Evolutionary conservation across 148 eudicot species (phyloP).

Genomic region (Camellia sinensis): DNA sequence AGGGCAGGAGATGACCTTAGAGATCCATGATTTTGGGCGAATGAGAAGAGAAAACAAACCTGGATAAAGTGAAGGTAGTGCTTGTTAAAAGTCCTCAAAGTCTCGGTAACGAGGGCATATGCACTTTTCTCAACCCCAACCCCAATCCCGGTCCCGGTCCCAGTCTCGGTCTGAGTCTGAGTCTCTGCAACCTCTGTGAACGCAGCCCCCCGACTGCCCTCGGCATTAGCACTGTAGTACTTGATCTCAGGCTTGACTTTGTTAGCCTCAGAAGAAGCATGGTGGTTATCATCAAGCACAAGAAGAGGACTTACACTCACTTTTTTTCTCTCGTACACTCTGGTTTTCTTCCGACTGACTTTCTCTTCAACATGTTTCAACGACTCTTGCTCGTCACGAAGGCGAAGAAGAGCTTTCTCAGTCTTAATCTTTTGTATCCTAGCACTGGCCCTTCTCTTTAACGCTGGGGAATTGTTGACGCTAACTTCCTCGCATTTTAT

Average conservation of each 20-base stretch:
- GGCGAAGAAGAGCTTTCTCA: constrained; percentile 9
- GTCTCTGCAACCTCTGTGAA: constrained; percentile 18
- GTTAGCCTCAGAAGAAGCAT: constrained; percentile 14
- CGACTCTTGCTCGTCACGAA: constrained; percentile 20
- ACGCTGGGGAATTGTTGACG: not conserved
- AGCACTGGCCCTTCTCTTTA: constrained; percentile 27
- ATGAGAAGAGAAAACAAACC: constrained; percentile 27
- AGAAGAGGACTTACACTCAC: not conserved
- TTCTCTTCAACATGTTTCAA: not conserved
- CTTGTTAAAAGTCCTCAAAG: constrained; percentile 55
- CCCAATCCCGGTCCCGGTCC: not conserved
- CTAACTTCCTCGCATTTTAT: constrained; percentile 1
- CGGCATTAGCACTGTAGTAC: not conserved
- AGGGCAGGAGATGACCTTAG: not conserved
- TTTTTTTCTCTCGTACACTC: constrained; percentile 10
- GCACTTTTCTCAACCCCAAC: constrained; percentile 36
- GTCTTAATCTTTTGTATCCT: constrained; percentile 27
- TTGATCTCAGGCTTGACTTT: not conserved
- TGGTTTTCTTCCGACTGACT: constrained; percentile 12
- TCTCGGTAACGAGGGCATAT: constrained; percentile 47
- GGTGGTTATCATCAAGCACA: constrained; percentile 3
- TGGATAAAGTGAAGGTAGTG: constrained; percentile 71
- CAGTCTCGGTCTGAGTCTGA: too few relatives aligned
- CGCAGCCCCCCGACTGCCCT: constrained; percentile 21
- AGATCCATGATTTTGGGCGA: too few relatives aligned